Conservation (phyloP, 2,329 filamentous ascomycete species). For the Pezicula carpinea region DNA sequence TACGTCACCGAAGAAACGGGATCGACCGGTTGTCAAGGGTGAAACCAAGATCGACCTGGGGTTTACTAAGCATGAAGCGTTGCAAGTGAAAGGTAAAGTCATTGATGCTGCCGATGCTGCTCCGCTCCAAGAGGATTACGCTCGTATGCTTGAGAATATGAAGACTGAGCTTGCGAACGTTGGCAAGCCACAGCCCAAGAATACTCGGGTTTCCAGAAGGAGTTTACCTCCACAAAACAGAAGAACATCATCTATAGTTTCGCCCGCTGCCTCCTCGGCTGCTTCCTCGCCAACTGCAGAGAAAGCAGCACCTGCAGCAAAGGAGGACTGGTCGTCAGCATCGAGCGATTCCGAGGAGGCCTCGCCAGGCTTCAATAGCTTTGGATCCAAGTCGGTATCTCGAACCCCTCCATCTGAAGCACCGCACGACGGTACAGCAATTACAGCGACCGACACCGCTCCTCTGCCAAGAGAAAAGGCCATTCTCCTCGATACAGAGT, state of each 20-base stretch:
- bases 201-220: slow-evolving; percentile 4
- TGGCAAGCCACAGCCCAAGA: slow-evolving; percentile 15
- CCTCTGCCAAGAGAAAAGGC: background rate
- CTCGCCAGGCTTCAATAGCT: slow-evolving; percentile 9
- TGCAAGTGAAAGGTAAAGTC: slow-evolving; percentile 36
- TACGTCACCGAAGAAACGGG: slow-evolving; percentile 19
- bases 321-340: slow-evolving; percentile 19
- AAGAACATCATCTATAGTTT: slow-evolving; percentile 1
- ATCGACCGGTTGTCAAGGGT: background rate
- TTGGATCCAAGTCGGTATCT: slow-evolving; percentile 16
- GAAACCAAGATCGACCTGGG: slow-evolving; percentile 41
- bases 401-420: slow-evolving; percentile 16
- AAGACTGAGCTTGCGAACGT: slow-evolving; percentile 23
- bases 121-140: slow-evolving; percentile 23
- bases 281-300: background rate
- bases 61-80: slow-evolving; percentile 47
- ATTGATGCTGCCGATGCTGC: slow-evolving; percentile 1
- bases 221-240: slow-evolving; percentile 7
- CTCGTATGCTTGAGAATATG: slow-evolving; percentile 24
- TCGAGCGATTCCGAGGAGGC: slow-evolving; percentile 15
- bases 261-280: background rate
- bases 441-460: background rate
- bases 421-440: background rate
- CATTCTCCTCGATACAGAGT: background rate
- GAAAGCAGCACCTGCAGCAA: background rate